Evolutionary conservation across 306 rosid species (phyloP), one percentile per base, ranked within the genome.

Genomic region (Cicer chorassanicum): DNA sequence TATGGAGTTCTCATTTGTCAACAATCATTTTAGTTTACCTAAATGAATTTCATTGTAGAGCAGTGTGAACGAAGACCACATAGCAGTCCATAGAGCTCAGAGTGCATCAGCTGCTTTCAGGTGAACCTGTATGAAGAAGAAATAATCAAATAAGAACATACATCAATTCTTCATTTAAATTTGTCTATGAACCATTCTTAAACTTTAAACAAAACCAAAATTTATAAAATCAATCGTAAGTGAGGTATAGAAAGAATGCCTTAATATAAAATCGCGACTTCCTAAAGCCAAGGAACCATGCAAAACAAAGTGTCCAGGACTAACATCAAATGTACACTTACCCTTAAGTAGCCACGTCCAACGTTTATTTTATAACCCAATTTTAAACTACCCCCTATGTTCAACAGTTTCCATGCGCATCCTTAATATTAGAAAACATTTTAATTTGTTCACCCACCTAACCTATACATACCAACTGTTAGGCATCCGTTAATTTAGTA

Each of bases 41-140:
- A 63, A 51, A 64, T 54, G 34, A 56, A 29, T 75, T 74, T 65
- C 76, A 43, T 2, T 7, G 68, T 53, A 19, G 71, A 74, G 14
- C 78, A 44, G 72, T 63, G 42, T 40, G 66, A 55, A 76, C 50
- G 45, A 72, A 80, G 43, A 21, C 53, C 1, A 6, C 19, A 41
- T 57, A 80, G 60, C 13, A 68, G 48, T 16, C 55, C 59, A 53
- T 4, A 3, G 40, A 59, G 15, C 68, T 56, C 51, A 9, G 24
- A 54, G 70, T 74, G 34, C 42, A 49, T 72, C 83, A 74, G 70
- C 76, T 77, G 19, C 80, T 67, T 55, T 16, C 41, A 38, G 66
- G 6, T 41, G 78, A 49, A 72, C 75, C 83, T 70, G 79, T 34
- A 51, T 59, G 62, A 75, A 64, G 46, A 40, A 74, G 10, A 74